Evolutionary conservation across 345 rosid genomes (phyloP).

Genomic region (Barbarea vulgaris): DNA sequence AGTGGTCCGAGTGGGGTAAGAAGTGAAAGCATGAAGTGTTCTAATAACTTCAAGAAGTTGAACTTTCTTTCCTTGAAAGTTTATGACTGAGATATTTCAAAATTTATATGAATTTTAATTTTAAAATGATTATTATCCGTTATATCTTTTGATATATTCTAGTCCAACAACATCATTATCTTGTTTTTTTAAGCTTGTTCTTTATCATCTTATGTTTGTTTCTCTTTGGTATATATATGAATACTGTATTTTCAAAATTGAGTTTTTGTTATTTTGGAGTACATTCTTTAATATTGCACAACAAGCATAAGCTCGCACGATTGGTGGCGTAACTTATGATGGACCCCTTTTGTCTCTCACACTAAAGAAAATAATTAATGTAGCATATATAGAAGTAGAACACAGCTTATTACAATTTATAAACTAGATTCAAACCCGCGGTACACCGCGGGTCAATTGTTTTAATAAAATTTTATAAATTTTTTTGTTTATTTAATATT

Average conservation of each 20-base stretch:
- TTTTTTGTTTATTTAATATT: too few relatives aligned
- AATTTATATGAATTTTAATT: background rate
- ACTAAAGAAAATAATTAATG: background rate
- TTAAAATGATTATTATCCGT: background rate
- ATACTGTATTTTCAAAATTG: background rate
- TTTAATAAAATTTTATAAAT: too few relatives aligned
- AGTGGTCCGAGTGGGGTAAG: background rate
- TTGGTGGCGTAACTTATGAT: conserved; percentile 22
- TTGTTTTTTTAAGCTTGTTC: background rate
- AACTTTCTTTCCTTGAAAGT: background rate
- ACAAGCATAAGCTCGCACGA: conserved; percentile 25
- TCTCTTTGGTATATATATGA: background rate
- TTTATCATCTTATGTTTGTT: background rate
- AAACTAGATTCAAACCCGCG: too few relatives aligned
- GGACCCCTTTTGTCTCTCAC: conserved; percentile 14
- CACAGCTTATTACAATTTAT: background rate
- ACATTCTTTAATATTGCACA: background rate
- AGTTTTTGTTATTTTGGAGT: background rate
- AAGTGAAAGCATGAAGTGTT: too few relatives aligned
- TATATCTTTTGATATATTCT: background rate
- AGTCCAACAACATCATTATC: background rate
- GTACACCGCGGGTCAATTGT: too few relatives aligned
- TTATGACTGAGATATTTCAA: background rate
- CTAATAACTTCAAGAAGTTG: too few relatives aligned
- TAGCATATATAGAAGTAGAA: background rate